A percentile compares a stretch with the other conserved stretches of the same genome.
These are phyloP conservation scores for Isatis tinctoria DNA, from an alignment of 345 rosid genomes.

Conservation along the genomic window DNA sequence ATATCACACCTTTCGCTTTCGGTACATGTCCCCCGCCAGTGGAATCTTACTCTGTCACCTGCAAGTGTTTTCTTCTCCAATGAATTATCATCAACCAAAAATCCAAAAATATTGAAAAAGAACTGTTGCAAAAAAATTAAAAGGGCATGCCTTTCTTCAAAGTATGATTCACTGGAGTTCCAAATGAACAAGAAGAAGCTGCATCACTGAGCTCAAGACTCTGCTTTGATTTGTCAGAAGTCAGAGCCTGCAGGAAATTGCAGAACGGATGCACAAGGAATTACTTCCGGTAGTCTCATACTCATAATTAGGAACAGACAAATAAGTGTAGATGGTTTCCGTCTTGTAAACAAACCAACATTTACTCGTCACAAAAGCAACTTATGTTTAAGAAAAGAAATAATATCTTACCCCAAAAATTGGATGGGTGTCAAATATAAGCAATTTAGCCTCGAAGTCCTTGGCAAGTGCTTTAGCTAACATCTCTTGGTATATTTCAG, in stretches of 20 bases:
- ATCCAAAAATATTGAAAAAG: conserved; percentile 20
- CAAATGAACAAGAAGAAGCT: conserved; percentile 39
- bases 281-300: conserved; percentile 3
- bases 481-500: conserved; percentile 93
- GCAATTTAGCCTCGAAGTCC: conserved; percentile 72
- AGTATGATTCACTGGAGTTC: conserved; percentile 43
- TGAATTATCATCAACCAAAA: conserved; percentile 21
- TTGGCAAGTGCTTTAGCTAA: conserved; percentile 84
- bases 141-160: conserved; percentile 60
- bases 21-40: conserved; percentile 41
- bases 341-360: not conserved
- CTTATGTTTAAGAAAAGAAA: not conserved
- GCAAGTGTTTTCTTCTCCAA: conserved; percentile 28
- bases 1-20: conserved; percentile 58
- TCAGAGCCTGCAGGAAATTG: conserved; percentile 55
- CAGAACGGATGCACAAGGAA: conserved; percentile 20
- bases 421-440: conserved; percentile 72
- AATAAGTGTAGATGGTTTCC: not conserved
- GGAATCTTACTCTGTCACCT: conserved; percentile 78
- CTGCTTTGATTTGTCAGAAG: conserved; percentile 55
- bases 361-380: not conserved
- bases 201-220: conserved; percentile 38
- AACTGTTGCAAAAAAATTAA: conserved; percentile 5
- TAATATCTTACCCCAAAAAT: conserved; percentile 72
- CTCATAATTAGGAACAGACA: not conserved